phyloP scores from a whole-genome alignment of 73 alveolate genomes.

The Durusdinium trenchii region DNA sequence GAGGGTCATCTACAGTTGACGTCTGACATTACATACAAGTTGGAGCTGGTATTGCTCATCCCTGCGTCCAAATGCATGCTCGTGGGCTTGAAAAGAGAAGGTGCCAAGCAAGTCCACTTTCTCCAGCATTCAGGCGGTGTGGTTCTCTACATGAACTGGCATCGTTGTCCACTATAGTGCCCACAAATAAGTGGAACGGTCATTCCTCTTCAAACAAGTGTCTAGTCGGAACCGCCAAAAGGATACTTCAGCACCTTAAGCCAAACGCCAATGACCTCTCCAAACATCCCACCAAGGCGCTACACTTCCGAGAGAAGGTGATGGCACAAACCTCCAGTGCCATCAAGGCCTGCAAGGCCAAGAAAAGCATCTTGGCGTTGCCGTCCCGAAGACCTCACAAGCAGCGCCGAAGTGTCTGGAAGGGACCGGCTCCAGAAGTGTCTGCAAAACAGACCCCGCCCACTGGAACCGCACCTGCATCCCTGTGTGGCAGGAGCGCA shows the following conservation, averaged over 20 bases:
- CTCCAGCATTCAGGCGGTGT: background rate
- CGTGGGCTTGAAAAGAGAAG: no score
- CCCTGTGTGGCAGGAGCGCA: background rate
- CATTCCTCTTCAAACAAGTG: background rate
- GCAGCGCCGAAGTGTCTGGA: background rate
- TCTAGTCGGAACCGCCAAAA: background rate
- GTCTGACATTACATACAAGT: no score
- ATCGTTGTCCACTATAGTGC: background rate
- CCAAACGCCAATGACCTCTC: background rate
- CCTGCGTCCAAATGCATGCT: no score
- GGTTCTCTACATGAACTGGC: background rate
- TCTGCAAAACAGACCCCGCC: background rate
- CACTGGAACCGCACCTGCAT: background rate
- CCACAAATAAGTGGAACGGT: background rate
- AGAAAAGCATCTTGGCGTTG: constrained; percentile 28
- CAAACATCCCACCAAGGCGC: background rate
- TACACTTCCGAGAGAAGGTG: background rate
- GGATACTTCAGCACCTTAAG: background rate
- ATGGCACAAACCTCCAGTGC: constrained; percentile 38
- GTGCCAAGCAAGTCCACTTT: no score
- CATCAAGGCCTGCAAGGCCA: constrained; percentile 39
- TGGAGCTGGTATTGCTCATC: no score
- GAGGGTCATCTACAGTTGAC: no score
- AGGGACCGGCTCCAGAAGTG: background rate
- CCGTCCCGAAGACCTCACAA: background rate